Conservation (phyloP, 169 alveolate genomes). For the Cryptosporidium baileyi region DNA sequence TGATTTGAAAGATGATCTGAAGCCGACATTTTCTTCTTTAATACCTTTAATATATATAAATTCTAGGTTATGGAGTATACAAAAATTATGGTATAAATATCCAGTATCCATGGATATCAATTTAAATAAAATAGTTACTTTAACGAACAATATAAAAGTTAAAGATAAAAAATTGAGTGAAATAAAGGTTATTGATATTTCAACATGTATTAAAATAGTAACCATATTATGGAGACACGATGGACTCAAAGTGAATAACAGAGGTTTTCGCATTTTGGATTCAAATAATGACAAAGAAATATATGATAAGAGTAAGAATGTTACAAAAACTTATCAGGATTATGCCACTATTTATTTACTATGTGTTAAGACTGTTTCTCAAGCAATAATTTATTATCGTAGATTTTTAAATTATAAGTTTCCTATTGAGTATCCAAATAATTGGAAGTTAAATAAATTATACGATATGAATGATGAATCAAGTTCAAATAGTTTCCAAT, state of each 20-base stretch:
- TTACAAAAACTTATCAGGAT: conserved; percentile 27
- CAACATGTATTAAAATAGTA: conserved; percentile 35
- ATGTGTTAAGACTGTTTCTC: conserved; percentile 23
- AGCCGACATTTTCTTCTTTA: conserved; percentile 8
- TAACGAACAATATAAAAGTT: conserved; percentile 1
- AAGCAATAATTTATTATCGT: conserved; percentile 7
- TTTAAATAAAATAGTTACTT: background rate
- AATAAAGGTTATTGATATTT: background rate
- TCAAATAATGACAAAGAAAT: background rate
- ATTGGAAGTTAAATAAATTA: background rate
- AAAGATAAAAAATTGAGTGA: background rate
- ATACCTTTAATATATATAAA: conserved; percentile 12
- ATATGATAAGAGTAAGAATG: conserved; percentile 6
- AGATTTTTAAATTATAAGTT: background rate
- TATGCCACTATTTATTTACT: conserved; percentile 41
- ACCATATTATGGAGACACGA: conserved; percentile 34
- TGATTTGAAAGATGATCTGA: background rate
- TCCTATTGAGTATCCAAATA: background rate
- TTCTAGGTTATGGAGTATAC: conserved; percentile 21
- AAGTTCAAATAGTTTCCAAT: conserved; percentile 39
- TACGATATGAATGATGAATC: conserved; percentile 11
- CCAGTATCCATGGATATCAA: conserved; percentile 17
- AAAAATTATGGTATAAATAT: conserved; percentile 6
- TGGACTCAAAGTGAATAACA: conserved; percentile 1
- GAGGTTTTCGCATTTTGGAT: conserved; percentile 15